Evolutionary conservation across 2,329 filamentous ascomycete genomes (phyloP), one percentile per base, ranked within the genome.

Genomic region (Aschersonia sp.): DNA sequence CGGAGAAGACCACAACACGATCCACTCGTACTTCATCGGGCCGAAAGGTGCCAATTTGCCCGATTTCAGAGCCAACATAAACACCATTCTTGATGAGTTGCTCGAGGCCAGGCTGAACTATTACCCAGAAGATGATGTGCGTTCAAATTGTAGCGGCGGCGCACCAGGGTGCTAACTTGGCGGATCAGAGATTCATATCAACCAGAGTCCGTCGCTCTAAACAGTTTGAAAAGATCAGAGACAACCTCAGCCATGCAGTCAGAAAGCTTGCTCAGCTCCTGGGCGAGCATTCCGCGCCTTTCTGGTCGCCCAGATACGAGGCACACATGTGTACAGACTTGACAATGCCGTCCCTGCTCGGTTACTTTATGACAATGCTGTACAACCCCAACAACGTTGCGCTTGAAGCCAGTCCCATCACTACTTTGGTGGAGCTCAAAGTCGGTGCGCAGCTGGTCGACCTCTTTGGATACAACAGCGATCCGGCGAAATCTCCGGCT

Each of bases 371-470:
- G 60, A 69, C 68, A 0, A 72, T 72, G 69, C 35, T 73, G 30
- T 72, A 71, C 49, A 72, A 73, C 44, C 68, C 69, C 0, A 73
- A 73, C 57, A 73, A 72, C 37, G 65, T 72, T 1, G 59, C 68
- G 1, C 53, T 69, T 0, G 70, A 73, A 49, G 68, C 64, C 1
- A 71, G 67, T 42, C 70, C 70, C 0, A 52, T 71, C 10, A 66
- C 67, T 0, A 72, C 68, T 0, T 48, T 68, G 3, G 61, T 66
- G 4, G 70, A 73, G 51, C 62, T 68, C 5, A 58, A 64, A 40
- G 69, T 68, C 2, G 70, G 70, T 1, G 54, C 69, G 47, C 65
- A 73, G 47, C 56, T 73, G 10, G 71, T 67, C 41, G 55, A 66
- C 4, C 51, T 73, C 31, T 66, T 73, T 35, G 69, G 70, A 0